Evolutionary conservation across 768 basidiomycete species (phyloP), one percentile per base, ranked within the genome.

Genomic region (Mycena pura): DNA sequence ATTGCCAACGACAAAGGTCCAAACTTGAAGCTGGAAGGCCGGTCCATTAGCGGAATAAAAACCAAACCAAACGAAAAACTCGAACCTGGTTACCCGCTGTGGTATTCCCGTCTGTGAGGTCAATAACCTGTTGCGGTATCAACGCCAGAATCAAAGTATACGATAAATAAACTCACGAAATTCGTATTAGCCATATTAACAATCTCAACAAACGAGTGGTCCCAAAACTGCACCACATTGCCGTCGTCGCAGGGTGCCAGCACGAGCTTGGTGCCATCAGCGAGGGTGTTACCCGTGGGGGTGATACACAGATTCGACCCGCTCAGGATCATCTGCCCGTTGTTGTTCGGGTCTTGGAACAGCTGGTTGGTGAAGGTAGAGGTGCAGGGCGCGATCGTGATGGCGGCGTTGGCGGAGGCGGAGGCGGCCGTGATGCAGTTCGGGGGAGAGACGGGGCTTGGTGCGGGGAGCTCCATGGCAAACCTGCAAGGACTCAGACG

Each of bases 151-250:
- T 50, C 31, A 50, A 50, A 28, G 45, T 46, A 50, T 38, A 34
- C 29, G 34, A 50, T 32, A 50, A 50, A 50, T 46, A 38, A 50
- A 34, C 48, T 50, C 48, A 50, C 48, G 34, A 50, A 50, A 50
- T 38, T 38, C 31, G 48, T 38, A 50, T 50, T 50, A 50, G 48
- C 48, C 48, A 34, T 36, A 38, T 38, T 50, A 21, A 27, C 34
- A 50, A 50, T 38, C 29, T 38, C 34, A 24, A 32, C 32, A 19
- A 38, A 21, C 29, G 31, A 21, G 34, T 50, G 32, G 34, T 50
- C 34, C 48, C 48, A 50, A 32, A 50, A 50, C 48, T 50, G 48
- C 48, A 50, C 34, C 48, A 19, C 34, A 50, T 50, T 50, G 25
- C 34, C 32, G 29, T 32, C 48, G 48, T 50, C 32, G 32, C 48